Conservation (phyloP, 208 protist species). For the Phytomonas sp. region DNA sequence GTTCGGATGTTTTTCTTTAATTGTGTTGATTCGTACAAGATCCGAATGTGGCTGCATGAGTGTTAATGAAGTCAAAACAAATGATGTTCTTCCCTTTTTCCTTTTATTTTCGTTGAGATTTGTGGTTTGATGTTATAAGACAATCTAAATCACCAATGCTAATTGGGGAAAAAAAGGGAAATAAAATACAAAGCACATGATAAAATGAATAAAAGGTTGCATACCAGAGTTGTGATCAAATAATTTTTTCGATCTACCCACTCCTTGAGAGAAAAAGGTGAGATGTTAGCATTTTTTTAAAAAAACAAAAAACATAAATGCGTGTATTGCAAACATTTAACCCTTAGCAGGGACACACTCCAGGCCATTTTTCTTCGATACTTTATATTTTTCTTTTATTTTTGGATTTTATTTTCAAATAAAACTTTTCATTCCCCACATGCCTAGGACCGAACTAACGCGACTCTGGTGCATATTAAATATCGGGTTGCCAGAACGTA, state of each 20-base stretch:
- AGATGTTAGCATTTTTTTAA: too few relatives aligned
- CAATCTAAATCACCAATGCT: background rate
- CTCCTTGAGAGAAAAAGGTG: too few relatives aligned
- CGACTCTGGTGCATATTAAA: constrained; percentile 61
- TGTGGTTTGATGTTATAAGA: background rate
- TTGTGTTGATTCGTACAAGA: too few relatives aligned
- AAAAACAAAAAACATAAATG: too few relatives aligned
- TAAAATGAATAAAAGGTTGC: background rate
- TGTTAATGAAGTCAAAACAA: background rate
- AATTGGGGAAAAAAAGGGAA: background rate
- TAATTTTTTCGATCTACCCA: too few relatives aligned
- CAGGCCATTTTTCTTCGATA: too few relatives aligned
- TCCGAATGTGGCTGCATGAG: too few relatives aligned
- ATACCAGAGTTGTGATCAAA: too few relatives aligned
- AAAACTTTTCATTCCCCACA: constrained; percentile 38
- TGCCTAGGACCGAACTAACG: constrained; percentile 32
- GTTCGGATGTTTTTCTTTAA: too few relatives aligned
- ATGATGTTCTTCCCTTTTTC: background rate
- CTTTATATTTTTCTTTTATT: too few relatives aligned
- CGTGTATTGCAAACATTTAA: too few relatives aligned
- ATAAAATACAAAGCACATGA: background rate
- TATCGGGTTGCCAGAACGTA: constrained; percentile 55
- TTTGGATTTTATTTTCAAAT: constrained; percentile 15
- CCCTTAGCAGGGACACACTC: too few relatives aligned
- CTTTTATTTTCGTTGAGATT: background rate